Evolutionary conservation across 75 land plant species (phyloP).

Genomic region (Selaginella moellendorffii): DNA sequence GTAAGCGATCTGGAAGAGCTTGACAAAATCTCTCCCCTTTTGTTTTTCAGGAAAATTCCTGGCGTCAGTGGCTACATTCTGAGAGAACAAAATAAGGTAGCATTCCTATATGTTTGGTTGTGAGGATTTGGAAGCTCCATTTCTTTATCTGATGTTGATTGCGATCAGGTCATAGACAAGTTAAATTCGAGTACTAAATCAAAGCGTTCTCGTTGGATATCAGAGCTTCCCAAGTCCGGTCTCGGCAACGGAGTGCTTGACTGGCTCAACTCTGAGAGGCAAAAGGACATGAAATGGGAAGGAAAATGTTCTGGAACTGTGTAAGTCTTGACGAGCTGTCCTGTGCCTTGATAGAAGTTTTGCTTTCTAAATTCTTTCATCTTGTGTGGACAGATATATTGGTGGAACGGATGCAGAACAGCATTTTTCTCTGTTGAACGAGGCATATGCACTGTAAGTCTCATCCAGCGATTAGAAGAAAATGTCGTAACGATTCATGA

Average conservation of each 20-base stretch:
- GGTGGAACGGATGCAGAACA: constrained; percentile 77
- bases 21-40: not conserved
- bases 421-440: constrained; percentile 72
- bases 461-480: no score
- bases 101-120: not conserved
- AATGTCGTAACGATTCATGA: constrained; percentile 9
- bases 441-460: constrained; percentile 81
- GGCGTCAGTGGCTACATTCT: constrained; percentile 47
- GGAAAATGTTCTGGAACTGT: constrained; percentile 99
- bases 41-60: constrained; percentile 55
- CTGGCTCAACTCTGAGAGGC: constrained; percentile 45
- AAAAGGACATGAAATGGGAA: constrained; percentile 70
- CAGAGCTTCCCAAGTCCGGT: constrained; percentile 59
- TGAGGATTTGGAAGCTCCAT: not conserved
- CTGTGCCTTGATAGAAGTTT: constrained; percentile 6
- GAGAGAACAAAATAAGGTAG: constrained; percentile 63
- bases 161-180: constrained; percentile 62
- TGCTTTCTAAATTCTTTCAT: no score
- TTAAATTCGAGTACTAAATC: constrained; percentile 50
- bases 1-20: not conserved
- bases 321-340: constrained; percentile 43
- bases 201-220: constrained; percentile 49
- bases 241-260: constrained; percentile 54
- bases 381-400: constrained; percentile 85
- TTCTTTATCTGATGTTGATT: not conserved